Evolutionary conservation across 176 grass and related monocot genomes (phyloP), one percentile per base, ranked within the genome.

Genomic region (Oryza officinalis): DNA sequence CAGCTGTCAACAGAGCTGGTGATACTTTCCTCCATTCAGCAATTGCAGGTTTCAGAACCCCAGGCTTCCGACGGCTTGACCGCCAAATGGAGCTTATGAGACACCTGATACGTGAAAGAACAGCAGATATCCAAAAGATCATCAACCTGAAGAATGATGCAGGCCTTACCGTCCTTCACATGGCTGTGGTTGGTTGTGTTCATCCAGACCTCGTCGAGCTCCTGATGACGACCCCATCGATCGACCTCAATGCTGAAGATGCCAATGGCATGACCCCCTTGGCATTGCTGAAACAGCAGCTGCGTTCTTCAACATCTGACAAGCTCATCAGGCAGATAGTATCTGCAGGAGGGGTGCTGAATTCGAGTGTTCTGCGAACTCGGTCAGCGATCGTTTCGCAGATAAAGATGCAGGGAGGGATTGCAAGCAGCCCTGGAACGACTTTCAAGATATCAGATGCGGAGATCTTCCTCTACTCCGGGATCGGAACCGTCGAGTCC

Each of bases 21-120:
- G 89, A 96, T 71, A 94, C 97, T 23, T 96, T 99, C 81, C 89
- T 99, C 43, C 97, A 99, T 31, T 94, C 89, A 78, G 93, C 88
- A n/a, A 92, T 96, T 64, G 87, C 93, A 15, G 93, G 97, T 23
- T 99, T 99, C 23, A 85, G 93, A 80, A 96, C 93, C 27, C 93
- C 97, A 23, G 93, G 93, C 52, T 96, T 99, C 70, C 72, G 90
- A 35, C 87, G 93, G 15, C 90, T 99, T 5, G 93, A 99, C 80
- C 69, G 83, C 18, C 97, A 99, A 65, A 72, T 99, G 91, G 91
- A 94, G 57, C 91, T 99, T 38, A 88, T 90, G 78, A 99, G 66
- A 33, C 83, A 88, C 84, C 83, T 99, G 20, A 72, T 96, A 13
- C 73, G 47, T 22, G 80, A 87, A 66, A 90, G 57, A 31, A 72